Conservation (phyloP, 2,329 filamentous ascomycete genomes). For the Talaromyces sp. region DNA sequence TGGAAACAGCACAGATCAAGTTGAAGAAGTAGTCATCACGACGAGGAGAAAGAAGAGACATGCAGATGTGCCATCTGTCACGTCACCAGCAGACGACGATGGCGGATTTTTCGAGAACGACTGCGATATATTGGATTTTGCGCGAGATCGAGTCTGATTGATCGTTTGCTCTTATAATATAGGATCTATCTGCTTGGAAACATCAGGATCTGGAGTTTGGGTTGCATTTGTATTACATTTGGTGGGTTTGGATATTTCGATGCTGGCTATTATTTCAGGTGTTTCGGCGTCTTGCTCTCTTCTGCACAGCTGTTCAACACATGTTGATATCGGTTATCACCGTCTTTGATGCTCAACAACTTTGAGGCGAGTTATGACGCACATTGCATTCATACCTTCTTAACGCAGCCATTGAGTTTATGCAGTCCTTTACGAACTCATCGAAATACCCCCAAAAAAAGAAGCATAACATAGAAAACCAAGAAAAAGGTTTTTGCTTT, state of each 20-base stretch:
- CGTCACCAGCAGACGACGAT: slow-evolving; percentile 49
- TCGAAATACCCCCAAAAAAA: slow-evolving; percentile 16
- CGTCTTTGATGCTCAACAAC: slow-evolving; percentile 2
- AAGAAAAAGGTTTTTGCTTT: slow-evolving; percentile 14
- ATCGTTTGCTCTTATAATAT: too few relatives aligned
- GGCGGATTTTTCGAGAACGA: slow-evolving; percentile 89
- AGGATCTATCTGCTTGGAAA: neutral
- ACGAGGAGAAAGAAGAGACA: slow-evolving; percentile 66
- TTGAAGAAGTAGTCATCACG: slow-evolving; percentile 78
- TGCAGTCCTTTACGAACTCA: neutral
- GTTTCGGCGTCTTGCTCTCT: slow-evolving; percentile 1
- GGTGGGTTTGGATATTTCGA: neutral
- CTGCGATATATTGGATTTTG: slow-evolving; percentile 87
- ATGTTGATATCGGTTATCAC: slow-evolving; percentile 1
- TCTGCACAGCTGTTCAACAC: slow-evolving; percentile 13
- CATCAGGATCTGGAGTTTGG: slow-evolving; percentile 9
- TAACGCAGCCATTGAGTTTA: neutral
- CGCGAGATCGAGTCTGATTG: slow-evolving; percentile 53
- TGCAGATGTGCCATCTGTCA: slow-evolving; percentile 23
- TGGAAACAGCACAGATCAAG: slow-evolving; percentile 53
- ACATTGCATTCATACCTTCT: slow-evolving; percentile 12
- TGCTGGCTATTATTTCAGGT: neutral
- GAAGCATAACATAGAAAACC: slow-evolving; percentile 17
- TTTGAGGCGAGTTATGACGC: neutral
- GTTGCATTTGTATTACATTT: slow-evolving; percentile 1